Evolutionary conservation across 73 alveolate genomes (phyloP).

Genomic region (Paramecium primaurelia): DNA sequence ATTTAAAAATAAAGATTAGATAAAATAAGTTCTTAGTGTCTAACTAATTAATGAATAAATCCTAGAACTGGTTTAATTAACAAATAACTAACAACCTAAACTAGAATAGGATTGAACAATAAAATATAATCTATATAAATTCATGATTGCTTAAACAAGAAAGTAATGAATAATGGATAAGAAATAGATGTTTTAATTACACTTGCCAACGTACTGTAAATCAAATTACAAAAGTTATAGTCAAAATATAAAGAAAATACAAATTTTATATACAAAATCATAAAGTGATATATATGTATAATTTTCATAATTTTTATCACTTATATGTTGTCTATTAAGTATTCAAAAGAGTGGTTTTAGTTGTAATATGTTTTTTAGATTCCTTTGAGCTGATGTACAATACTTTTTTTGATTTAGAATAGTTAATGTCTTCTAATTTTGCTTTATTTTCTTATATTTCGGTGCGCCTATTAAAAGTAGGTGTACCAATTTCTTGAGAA

Average conservation of each 20-base stretch:
- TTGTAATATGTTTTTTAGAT: not conserved
- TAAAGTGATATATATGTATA: not conserved
- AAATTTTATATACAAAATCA: constrained; percentile 83
- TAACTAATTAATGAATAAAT: constrained; percentile 76
- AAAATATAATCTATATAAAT: too few relatives aligned
- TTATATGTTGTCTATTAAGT: not conserved
- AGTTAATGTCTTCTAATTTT: not conserved
- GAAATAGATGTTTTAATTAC: constrained; percentile 73
- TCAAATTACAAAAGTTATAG: constrained; percentile 79
- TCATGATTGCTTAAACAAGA: too few relatives aligned
- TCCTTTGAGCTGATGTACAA: not conserved
- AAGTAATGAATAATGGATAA: not conserved
- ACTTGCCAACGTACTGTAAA: constrained; percentile 78
- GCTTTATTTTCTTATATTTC: not conserved
- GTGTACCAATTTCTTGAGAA: not conserved
- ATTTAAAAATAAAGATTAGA: constrained; percentile 57
- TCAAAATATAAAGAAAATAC: constrained; percentile 89
- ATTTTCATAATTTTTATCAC: not conserved
- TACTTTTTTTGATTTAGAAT: not conserved
- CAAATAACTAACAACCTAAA: not conserved
- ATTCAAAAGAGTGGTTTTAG: not conserved
- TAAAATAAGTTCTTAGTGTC: constrained; percentile 83
- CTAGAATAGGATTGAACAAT: too few relatives aligned
- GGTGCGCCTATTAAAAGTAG: not conserved
- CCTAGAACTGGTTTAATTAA: constrained; percentile 70